Percentiles rank a stretch among this genome's conserved stretches.
Evolutionary conservation across 768 basidiomycete species (phyloP).

Genomic region (Tulasnella sp.): DNA sequence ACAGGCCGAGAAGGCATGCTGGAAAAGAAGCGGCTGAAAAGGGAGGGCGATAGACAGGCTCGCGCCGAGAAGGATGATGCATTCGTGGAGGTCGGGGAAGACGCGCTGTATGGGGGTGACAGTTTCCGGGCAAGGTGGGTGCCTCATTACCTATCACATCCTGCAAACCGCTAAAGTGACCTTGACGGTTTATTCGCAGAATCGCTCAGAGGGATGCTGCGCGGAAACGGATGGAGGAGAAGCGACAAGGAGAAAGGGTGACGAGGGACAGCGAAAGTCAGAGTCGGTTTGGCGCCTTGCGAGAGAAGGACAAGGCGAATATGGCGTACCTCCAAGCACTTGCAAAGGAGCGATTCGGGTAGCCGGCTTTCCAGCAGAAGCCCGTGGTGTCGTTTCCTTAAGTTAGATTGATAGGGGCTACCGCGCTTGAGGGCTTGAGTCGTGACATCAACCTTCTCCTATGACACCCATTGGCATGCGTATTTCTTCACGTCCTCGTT

Average conservation of each 20-base stretch:
- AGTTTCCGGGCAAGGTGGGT: slow-evolving; percentile 71
- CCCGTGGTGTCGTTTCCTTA: background rate
- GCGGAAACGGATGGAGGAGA: slow-evolving; percentile 53
- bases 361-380: background rate
- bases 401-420: background rate
- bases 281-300: slow-evolving; percentile 55
- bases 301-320: slow-evolving; percentile 79
- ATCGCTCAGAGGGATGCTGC: slow-evolving; percentile 67
- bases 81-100: slow-evolving; percentile 69
- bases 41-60: slow-evolving; percentile 64
- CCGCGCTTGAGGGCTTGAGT: background rate
- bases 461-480: background rate
- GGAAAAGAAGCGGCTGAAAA: slow-evolving; percentile 72
- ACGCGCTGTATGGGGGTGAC: slow-evolving; percentile 64
- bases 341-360: slow-evolving; percentile 78
- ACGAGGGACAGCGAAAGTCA: slow-evolving; percentile 36
- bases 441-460: background rate
- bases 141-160: slow-evolving; percentile 25
- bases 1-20: slow-evolving; percentile 77
- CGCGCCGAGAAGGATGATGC: slow-evolving; percentile 61
- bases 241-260: slow-evolving; percentile 27
- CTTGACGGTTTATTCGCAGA: slow-evolving; percentile 35
- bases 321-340: slow-evolving; percentile 96
- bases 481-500: background rate
- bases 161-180: slow-evolving; percentile 9